These are phyloP conservation scores for Lunasporangiospora selenospora DNA, from an alignment of 192 early-diverging fungal genomes.

Conservation along the genomic window DNA sequence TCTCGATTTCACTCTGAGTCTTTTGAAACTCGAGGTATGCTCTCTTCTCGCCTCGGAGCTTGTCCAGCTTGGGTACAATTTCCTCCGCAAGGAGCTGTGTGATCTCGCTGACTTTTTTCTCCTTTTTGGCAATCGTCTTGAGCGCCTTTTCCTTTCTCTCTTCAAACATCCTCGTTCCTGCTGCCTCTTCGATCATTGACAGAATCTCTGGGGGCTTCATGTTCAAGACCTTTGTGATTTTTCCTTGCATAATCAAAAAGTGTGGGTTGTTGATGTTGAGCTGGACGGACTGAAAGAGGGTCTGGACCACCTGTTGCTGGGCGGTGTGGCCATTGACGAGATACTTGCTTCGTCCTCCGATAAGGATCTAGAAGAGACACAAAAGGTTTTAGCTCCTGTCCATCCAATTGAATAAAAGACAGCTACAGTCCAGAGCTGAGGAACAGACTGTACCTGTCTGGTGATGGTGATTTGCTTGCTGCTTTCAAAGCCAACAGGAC, in stretches of 20 bases:
- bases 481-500: constrained; percentile 89
- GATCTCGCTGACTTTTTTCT: constrained; percentile 94
- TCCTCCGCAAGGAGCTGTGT: constrained; percentile 86
- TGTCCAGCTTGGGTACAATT: constrained; percentile 92
- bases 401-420: not conserved
- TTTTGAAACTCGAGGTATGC: constrained; percentile 94
- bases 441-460: constrained; percentile 78
- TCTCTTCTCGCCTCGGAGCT: constrained; percentile 85
- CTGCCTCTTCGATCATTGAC: constrained; percentile 99
- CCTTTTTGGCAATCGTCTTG: constrained; percentile 94
- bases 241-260: constrained; percentile 99
- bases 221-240: constrained; percentile 99
- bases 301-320: constrained; percentile 88
- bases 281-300: constrained; percentile 96
- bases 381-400: constrained; percentile 1
- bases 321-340: constrained; percentile 94
- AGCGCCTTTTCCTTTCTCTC: constrained; percentile 96
- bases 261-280: constrained; percentile 99
- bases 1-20: constrained; percentile 88
- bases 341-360: constrained; percentile 96
- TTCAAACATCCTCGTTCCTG: constrained; percentile 99
- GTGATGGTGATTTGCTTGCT: constrained; percentile 91
- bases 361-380: constrained; percentile 60
- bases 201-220: constrained; percentile 98
- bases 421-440: not conserved